Evolutionary conservation across 1,284 basidiomycete species (phyloP).

Genomic region (Cerrena zonata): DNA sequence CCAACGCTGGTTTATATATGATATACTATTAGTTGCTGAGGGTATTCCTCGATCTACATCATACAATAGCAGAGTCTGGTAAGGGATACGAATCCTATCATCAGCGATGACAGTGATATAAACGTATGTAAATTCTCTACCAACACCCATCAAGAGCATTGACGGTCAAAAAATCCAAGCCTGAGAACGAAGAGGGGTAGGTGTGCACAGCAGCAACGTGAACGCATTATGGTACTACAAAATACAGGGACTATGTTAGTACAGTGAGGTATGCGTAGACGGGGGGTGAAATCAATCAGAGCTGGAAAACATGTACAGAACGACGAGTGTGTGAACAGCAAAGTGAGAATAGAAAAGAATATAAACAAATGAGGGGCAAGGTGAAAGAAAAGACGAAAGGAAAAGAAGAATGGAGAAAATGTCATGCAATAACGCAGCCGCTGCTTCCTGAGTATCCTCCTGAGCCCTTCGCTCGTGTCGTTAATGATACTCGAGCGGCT

Average conservation of each 20-base stretch:
- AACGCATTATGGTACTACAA: neutral
- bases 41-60: too few relatives aligned
- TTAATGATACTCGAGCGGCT: constrained; percentile 78
- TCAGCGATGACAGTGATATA: too few relatives aligned
- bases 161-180: too few relatives aligned
- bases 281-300: neutral
- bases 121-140: too few relatives aligned
- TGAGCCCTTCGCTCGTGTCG: constrained; percentile 64
- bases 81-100: too few relatives aligned
- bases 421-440: constrained; percentile 24
- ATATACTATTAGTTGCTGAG: too few relatives aligned
- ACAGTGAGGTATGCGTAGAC: constrained; percentile 3
- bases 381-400: neutral
- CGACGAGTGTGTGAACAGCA: too few relatives aligned
- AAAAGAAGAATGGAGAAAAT: neutral
- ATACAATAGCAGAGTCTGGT: too few relatives aligned
- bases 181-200: too few relatives aligned
- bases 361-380: constrained; percentile 2
- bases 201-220: neutral
- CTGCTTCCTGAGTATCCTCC: constrained; percentile 32
- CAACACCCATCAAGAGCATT: too few relatives aligned
- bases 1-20: too few relatives aligned
- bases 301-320: neutral
- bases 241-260: constrained; percentile 3
- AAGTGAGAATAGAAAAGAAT: too few relatives aligned